These are phyloP conservation scores for Globisporangium heterothallicum DNA, from an alignment of 352 stramenopile species.

Conservation along the genomic window DNA sequence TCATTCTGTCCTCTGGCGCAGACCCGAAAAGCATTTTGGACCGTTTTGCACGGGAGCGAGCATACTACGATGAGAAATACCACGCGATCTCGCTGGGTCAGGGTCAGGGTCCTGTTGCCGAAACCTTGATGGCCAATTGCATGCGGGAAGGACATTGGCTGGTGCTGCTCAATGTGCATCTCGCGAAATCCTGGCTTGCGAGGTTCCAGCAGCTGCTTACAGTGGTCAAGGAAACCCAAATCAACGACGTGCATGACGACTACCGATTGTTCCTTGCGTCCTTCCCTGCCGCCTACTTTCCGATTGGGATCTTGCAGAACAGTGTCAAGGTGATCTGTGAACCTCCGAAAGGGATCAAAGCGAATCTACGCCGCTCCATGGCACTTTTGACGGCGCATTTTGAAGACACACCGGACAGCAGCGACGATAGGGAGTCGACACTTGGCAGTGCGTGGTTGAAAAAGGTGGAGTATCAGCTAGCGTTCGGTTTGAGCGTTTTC, in stretches of 20 bases:
- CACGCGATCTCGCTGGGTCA: slow-evolving; percentile 70
- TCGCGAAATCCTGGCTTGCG: slow-evolving; percentile 74
- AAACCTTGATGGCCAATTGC: slow-evolving; percentile 46
- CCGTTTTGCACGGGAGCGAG: slow-evolving; percentile 39
- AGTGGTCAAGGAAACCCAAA: slow-evolving; percentile 23
- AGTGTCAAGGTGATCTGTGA: slow-evolving; percentile 79
- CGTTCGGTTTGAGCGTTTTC: slow-evolving; percentile 75
- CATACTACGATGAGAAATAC: slow-evolving; percentile 32
- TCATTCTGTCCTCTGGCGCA: slow-evolving; percentile 69
- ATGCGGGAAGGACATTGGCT: slow-evolving; percentile 55
- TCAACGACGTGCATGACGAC: slow-evolving; percentile 36
- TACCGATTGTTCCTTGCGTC: slow-evolving; percentile 72
- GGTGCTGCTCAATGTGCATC: slow-evolving; percentile 70
- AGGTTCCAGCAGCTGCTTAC: slow-evolving; percentile 42
- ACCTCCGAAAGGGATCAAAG: slow-evolving; percentile 62
- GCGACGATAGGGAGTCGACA: not conserved
- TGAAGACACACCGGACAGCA: slow-evolving; percentile 4
- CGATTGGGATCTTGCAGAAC: slow-evolving; percentile 66
- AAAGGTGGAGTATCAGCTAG: slow-evolving; percentile 43
- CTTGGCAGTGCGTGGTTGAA: slow-evolving; percentile 8
- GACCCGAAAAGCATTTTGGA: slow-evolving; percentile 49
- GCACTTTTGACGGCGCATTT: slow-evolving; percentile 22
- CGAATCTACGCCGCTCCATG: slow-evolving; percentile 70
- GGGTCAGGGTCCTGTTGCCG: slow-evolving; percentile 65
- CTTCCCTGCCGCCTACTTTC: slow-evolving; percentile 64